Conservation (phyloP, 2,329 filamentous ascomycete species). For the Paracorniculantispora psalliotae region DNA sequence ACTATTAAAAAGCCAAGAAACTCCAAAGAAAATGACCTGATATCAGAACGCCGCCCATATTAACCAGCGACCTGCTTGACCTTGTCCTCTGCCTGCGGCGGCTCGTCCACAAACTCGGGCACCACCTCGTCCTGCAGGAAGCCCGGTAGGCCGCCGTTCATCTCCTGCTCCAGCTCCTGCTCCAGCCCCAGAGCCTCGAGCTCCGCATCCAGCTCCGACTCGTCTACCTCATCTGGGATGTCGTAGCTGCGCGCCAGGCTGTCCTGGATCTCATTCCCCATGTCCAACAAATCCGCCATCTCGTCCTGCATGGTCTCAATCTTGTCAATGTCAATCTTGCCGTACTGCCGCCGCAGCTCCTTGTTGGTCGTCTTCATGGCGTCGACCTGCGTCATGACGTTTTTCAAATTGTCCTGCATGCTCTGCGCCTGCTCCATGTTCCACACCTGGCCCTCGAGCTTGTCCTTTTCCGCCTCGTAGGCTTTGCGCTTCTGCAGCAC, state of each 20-base stretch:
- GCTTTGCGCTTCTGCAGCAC: slow-evolving; percentile 89
- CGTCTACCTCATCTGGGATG: slow-evolving; percentile 93
- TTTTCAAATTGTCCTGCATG: slow-evolving; percentile 98
- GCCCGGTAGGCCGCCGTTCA: slow-evolving; percentile 64
- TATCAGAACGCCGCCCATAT: background rate
- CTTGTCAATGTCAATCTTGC: slow-evolving; percentile 95
- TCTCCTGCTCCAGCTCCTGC: slow-evolving; percentile 74
- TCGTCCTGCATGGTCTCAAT: slow-evolving; percentile 98
- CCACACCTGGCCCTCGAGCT: slow-evolving; percentile 91
- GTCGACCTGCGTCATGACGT: slow-evolving; percentile 97
- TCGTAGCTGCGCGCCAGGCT: slow-evolving; percentile 88
- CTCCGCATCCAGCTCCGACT: slow-evolving; percentile 93
- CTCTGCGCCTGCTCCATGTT: slow-evolving; percentile 98
- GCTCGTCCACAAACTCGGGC: slow-evolving; percentile 89
- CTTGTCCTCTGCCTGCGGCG: slow-evolving; percentile 66
- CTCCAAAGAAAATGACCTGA: background rate
- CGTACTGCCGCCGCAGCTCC: slow-evolving; percentile 86
- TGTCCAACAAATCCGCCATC: slow-evolving; percentile 96
- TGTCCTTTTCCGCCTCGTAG: slow-evolving; percentile 90
- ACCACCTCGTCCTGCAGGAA: slow-evolving; percentile 86
- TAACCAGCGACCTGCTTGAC: slow-evolving; percentile 73
- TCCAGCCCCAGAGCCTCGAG: slow-evolving; percentile 91
- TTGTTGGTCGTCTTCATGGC: slow-evolving; percentile 97
- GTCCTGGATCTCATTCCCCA: slow-evolving; percentile 98
- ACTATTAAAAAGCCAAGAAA: background rate